These are phyloP conservation scores for Aulographum hederae DNA, from an alignment of 2,329 filamentous ascomycete genomes.

Conservation along the genomic window DNA sequence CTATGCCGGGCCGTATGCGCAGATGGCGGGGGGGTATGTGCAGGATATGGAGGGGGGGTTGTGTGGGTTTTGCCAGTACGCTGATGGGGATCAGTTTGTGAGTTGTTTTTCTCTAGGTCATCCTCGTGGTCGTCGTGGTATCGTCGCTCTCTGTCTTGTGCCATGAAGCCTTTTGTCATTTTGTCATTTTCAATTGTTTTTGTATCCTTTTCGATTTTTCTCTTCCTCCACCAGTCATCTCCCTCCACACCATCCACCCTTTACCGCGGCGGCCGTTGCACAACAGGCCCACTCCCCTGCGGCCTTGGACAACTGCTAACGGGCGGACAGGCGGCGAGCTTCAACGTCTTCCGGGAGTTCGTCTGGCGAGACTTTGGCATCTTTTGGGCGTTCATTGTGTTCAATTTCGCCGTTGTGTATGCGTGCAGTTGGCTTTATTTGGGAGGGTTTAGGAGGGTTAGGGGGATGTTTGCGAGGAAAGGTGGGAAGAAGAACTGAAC, in stretches of 20 bases:
- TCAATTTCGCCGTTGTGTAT: conserved; percentile 41
- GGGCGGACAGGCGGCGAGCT: conserved; percentile 22
- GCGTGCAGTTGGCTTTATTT: conserved; percentile 36
- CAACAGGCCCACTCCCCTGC: no score
- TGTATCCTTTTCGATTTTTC: background rate
- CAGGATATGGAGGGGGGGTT: conserved; percentile 32
- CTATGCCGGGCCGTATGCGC: conserved; percentile 37
- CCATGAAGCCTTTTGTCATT: no score
- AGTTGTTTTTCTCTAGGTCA: no score
- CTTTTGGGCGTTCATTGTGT: conserved; percentile 43
- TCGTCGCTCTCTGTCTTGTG: no score
- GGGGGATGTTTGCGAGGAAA: conserved; percentile 9
- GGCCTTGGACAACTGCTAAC: no score
- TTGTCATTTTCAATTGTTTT: no score
- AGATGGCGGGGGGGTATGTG: conserved; percentile 41
- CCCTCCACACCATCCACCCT: no score
- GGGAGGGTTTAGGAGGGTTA: conserved; percentile 18
- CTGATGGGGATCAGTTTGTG: conserved; percentile 37
- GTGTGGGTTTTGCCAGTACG: conserved; percentile 48
- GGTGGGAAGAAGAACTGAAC: background rate
- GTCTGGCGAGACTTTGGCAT: conserved; percentile 52
- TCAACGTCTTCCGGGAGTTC: conserved; percentile 41
- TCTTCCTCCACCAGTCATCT: background rate
- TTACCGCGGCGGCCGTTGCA: no score
- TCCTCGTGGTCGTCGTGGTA: no score